phyloP scores from a whole-genome alignment of 2,329 filamentous ascomycete species.

The Alternaria triticina region DNA sequence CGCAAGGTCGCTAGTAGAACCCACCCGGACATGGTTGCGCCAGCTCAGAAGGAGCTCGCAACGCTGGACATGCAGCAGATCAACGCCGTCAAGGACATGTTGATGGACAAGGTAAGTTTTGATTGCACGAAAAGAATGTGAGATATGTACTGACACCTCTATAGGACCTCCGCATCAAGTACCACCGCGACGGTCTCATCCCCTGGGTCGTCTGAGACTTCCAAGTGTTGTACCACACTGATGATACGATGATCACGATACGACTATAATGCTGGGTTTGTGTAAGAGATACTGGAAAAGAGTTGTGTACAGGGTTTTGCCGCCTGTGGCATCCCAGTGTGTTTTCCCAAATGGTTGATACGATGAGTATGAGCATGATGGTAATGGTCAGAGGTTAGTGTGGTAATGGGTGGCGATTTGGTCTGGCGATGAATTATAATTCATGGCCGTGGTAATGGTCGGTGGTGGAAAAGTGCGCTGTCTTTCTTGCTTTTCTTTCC shows the following conservation, averaged over 20 bases:
- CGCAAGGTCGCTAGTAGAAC: slow-evolving; percentile 12
- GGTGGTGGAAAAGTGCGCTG: neutral
- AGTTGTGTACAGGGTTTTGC: neutral
- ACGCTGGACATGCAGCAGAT: slow-evolving; percentile 31
- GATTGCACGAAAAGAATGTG: neutral
- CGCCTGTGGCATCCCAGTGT: neutral
- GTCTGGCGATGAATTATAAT: neutral
- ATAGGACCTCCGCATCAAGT: slow-evolving; percentile 8
- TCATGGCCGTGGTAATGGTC: neutral
- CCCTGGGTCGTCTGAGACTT: slow-evolving; percentile 9
- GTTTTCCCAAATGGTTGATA: neutral
- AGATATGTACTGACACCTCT: neutral
- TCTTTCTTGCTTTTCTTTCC: neutral
- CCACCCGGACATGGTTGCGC: slow-evolving; percentile 32
- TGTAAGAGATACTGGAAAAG: neutral
- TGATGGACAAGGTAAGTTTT: slow-evolving; percentile 12
- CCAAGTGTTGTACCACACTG: neutral
- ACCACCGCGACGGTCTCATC: slow-evolving; percentile 17
- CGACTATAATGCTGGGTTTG: neutral
- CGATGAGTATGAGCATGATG: neutral
- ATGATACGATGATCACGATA: neutral
- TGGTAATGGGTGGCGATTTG: neutral
- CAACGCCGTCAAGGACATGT: slow-evolving; percentile 33
- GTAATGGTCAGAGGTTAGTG: neutral
- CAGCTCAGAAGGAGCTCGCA: slow-evolving; percentile 17